These are phyloP conservation scores for Fusarium metavorans DNA, from an alignment of 2,329 filamentous ascomycete species.

Conservation along the genomic window DNA sequence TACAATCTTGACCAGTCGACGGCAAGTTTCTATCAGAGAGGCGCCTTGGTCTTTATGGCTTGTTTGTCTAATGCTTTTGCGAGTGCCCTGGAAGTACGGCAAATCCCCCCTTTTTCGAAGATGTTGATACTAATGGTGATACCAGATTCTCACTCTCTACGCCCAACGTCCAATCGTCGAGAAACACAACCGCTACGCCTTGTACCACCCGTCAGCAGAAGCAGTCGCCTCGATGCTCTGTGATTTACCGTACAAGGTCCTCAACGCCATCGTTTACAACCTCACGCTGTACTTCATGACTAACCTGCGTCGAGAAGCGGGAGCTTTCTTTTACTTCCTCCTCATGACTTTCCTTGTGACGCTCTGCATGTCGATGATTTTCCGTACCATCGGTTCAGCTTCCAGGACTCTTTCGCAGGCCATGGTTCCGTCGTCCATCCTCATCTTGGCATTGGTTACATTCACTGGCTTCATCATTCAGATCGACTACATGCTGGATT, in stretches of 20 bases:
- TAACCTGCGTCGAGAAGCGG: constrained; percentile 56
- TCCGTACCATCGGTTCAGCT: constrained; percentile 50
- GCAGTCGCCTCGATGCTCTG: constrained; percentile 50
- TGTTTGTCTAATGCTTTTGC: constrained; percentile 63
- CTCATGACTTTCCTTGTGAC: constrained; percentile 56
- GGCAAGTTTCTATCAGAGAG: constrained; percentile 59
- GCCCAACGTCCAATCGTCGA: constrained; percentile 49
- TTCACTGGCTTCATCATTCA: constrained; percentile 63
- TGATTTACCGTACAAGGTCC: constrained; percentile 56
- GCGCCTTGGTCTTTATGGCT: constrained; percentile 62
- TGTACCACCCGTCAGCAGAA: constrained; percentile 50
- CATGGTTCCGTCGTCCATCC: constrained; percentile 54
- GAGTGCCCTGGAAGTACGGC: constrained; percentile 46
- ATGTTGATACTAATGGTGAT: constrained; percentile 41
- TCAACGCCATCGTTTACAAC: constrained; percentile 54
- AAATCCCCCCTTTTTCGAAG: accelerated
- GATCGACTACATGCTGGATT: constrained; percentile 65
- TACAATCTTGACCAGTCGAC: constrained; percentile 59
- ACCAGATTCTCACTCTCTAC: constrained; percentile 46
- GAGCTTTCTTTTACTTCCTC: constrained; percentile 60
- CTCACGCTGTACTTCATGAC: constrained; percentile 63
- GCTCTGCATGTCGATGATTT: constrained; percentile 55
- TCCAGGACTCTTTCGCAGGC: constrained; percentile 66
- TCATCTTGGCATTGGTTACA: constrained; percentile 46
- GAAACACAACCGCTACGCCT: constrained; percentile 51